Conservation (phyloP, 2,329 filamentous ascomycete genomes). For the Fusarium udum region DNA sequence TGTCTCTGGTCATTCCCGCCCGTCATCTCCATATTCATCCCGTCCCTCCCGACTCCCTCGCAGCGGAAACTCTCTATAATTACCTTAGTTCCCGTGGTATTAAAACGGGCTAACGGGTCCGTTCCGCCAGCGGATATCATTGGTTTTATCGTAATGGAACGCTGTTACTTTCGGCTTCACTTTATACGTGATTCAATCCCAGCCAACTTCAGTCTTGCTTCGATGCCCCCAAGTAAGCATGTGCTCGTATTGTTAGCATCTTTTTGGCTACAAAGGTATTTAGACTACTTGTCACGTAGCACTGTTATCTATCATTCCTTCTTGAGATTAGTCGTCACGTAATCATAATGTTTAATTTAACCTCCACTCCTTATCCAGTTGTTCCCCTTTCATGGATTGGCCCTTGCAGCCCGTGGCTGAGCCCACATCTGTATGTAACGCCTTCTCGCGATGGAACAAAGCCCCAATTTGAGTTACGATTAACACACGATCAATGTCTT, state of each 20-base stretch:
- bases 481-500: not conserved
- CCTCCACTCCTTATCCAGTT: not conserved
- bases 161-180: not conserved
- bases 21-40: slow-evolving; percentile 5
- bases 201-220: not conserved
- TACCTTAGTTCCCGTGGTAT: slow-evolving; percentile 19
- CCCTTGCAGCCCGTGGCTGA: not conserved
- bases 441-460: not conserved
- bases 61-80: slow-evolving; percentile 19
- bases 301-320: not conserved
- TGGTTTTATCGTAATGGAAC: slow-evolving; percentile 15
- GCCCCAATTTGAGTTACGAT: not conserved
- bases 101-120: not conserved
- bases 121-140: slow-evolving; percentile 22
- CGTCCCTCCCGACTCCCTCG: not conserved
- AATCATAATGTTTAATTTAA: slow-evolving; percentile 13
- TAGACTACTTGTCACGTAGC: not conserved
- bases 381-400: slow-evolving; percentile 5
- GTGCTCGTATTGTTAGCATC: not conserved
- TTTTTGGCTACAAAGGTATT: not conserved
- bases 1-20: slow-evolving; percentile 11
- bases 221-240: not conserved
- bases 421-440: not conserved
- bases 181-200: not conserved
- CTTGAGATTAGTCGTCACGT: not conserved